These are phyloP conservation scores for Nakazawaea sp. DNA, from an alignment of 805 yeast species.

Conservation along the genomic window DNA sequence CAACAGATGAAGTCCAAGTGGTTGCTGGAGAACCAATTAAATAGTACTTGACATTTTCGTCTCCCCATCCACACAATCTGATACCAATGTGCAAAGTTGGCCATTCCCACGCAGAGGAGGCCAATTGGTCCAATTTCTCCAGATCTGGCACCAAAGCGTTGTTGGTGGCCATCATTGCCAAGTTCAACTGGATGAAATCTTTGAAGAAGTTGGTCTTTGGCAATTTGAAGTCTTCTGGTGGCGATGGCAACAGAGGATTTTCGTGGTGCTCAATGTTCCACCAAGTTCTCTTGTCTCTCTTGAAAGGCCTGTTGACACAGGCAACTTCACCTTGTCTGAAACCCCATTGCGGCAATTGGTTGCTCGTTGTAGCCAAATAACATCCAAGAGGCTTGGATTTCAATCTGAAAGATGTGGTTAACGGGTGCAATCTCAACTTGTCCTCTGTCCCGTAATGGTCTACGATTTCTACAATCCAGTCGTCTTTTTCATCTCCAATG, in stretches of 20 bases:
- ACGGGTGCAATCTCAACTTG: constrained; percentile 53
- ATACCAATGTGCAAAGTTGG: constrained; percentile 73
- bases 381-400: constrained; percentile 60
- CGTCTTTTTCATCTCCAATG: constrained; percentile 74
- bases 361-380: constrained; percentile 70
- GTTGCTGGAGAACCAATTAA: constrained; percentile 73
- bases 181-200: constrained; percentile 67
- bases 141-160: constrained; percentile 75
- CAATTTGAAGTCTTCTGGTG: constrained; percentile 53
- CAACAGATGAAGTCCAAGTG: constrained; percentile 66
- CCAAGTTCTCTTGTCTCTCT: constrained; percentile 79
- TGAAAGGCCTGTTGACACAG: constrained; percentile 62
- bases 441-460: constrained; percentile 53
- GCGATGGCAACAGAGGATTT: constrained; percentile 51
- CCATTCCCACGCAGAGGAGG: constrained; percentile 85
- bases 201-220: constrained; percentile 75
- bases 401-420: constrained; percentile 67
- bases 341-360: constrained; percentile 74
- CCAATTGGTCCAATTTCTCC: constrained; percentile 65
- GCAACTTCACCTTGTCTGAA: constrained; percentile 84
- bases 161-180: constrained; percentile 85
- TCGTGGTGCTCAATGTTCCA: constrained; percentile 76
- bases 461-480: constrained; percentile 85
- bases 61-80: constrained; percentile 70
- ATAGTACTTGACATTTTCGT: constrained; percentile 52